Evolutionary conservation across 495 filamentous ascomycete genomes (phyloP), one percentile per base, ranked within the genome.

Genomic region (Hyphodiscus hymeniophilus): DNA sequence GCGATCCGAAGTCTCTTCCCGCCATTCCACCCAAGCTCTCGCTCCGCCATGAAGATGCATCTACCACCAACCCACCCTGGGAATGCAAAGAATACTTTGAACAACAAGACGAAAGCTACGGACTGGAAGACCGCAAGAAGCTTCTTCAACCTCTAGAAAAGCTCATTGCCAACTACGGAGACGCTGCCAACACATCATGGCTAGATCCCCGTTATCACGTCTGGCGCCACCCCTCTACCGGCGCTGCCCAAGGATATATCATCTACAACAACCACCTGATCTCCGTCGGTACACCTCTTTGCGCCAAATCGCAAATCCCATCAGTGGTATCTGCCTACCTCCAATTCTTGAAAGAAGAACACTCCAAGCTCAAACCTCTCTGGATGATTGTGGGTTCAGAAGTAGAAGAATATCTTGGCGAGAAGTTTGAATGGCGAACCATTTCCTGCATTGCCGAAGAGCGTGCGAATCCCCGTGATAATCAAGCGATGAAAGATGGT

Each of bases 131-230:
- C 72, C 2, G 20, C 20, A 40, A 40, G 38, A 24, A 24, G 10
- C 72, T 81, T 42, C 68, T 85, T 22, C 87, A 87, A 39, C 72
- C 84, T 4, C 60, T 94, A 18, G 85, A 87, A 57, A 81, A 91
- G 50, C 76, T 92, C 38, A 81, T 92, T 58, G 85, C 83, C 50
- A 94, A 92, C 64, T 94, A 94, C 51, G 88, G 87, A 40, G 87
- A 92, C 60, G 85, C 87, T 13, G 85, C 87, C 12, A 88, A 90
- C 51, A 94, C 87, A 0, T 87, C 86, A 1, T 94, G 85, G 84
- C 76, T 85, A 16, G 88, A 94, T 61, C 81, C 85, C 5, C 79
- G 85, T 12, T 90, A 84, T 60, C 77, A 82, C 58, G 79, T 92
- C 51, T 94, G 84, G 84, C 83, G 87, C 4, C 83, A 92, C 54